phyloP scores from a whole-genome alignment of 345 rosid species.

The Jatropha curcas region DNA sequence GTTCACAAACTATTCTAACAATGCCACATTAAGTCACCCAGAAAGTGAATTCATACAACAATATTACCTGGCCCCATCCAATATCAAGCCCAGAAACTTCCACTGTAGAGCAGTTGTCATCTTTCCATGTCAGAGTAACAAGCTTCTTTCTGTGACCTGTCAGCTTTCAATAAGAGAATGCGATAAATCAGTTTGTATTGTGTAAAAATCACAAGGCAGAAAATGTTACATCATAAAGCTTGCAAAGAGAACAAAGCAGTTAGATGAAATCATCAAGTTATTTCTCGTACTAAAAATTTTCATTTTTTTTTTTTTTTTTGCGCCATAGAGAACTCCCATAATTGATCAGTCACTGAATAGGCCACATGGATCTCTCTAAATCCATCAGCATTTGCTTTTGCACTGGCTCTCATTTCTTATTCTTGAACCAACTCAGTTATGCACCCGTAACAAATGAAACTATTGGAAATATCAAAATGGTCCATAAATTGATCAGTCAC shows the following conservation, averaged over 20 bases:
- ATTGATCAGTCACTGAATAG: background rate
- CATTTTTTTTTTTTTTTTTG: background rate
- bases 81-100: conserved; percentile 97
- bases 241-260: background rate
- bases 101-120: conserved; percentile 52
- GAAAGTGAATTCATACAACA: background rate
- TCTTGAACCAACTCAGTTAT: background rate
- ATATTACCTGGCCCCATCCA: conserved; percentile 96
- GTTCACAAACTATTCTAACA: background rate
- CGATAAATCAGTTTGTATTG: conserved; percentile 6
- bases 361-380: background rate
- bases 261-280: background rate
- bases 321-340: background rate
- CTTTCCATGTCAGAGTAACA: conserved; percentile 61
- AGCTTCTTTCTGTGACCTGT: conserved; percentile 70
- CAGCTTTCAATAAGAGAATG: conserved; percentile 54
- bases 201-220: background rate
- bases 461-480: too few relatives aligned
- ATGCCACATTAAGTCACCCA: background rate
- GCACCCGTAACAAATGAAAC: background rate
- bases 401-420: background rate
- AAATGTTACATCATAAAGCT: background rate
- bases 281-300: background rate
- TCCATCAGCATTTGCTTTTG: background rate
- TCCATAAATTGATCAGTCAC: background rate